phyloP scores from a whole-genome alignment of 1,284 basidiomycete genomes.

The Malassezia vespertilionis region DNA sequence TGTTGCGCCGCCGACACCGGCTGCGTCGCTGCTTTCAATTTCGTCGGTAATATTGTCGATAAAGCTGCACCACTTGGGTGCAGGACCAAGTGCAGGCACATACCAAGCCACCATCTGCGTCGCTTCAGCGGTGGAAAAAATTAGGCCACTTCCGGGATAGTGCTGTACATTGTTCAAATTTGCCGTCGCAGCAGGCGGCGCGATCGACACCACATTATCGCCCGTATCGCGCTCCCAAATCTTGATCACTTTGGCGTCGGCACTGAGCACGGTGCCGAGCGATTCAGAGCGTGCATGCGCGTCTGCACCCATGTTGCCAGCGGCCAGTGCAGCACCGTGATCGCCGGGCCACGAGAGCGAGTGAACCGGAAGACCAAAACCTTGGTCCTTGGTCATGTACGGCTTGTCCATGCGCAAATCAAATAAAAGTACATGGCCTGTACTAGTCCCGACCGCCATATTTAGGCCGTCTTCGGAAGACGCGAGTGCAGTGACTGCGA shows the following conservation, averaged over 20 bases:
- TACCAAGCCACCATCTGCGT: conserved; percentile 53
- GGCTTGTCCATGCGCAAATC: conserved; percentile 76
- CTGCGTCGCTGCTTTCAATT: conserved; percentile 74
- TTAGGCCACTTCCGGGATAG: conserved; percentile 40
- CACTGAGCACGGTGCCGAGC: conserved; percentile 34
- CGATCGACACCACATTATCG: conserved; percentile 81
- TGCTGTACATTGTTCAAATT: conserved; percentile 51
- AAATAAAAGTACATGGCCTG: conserved; percentile 86
- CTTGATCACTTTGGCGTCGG: conserved; percentile 46
- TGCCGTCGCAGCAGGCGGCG: conserved; percentile 75
- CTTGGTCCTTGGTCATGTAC: conserved; percentile 87
- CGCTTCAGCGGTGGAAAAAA: conserved; percentile 42
- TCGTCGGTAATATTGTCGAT: conserved; percentile 77
- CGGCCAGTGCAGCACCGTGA: conserved; percentile 49
- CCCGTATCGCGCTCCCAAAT: conserved; percentile 59
- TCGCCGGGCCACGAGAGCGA: conserved; percentile 78
- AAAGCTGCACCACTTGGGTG: conserved; percentile 92
- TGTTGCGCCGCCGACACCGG: conserved; percentile 40
- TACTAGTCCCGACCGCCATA: conserved; percentile 84
- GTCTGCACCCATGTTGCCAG: conserved; percentile 52
- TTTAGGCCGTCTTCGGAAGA: conserved; percentile 71
- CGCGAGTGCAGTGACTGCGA: conserved; percentile 70
- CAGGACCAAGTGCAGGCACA: conserved; percentile 88
- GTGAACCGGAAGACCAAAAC: conserved; percentile 83
- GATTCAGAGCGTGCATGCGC: conserved; percentile 57